Evolutionary conservation across 768 basidiomycete genomes (phyloP).

Genomic region (Hortiboletus flavorubellus): DNA sequence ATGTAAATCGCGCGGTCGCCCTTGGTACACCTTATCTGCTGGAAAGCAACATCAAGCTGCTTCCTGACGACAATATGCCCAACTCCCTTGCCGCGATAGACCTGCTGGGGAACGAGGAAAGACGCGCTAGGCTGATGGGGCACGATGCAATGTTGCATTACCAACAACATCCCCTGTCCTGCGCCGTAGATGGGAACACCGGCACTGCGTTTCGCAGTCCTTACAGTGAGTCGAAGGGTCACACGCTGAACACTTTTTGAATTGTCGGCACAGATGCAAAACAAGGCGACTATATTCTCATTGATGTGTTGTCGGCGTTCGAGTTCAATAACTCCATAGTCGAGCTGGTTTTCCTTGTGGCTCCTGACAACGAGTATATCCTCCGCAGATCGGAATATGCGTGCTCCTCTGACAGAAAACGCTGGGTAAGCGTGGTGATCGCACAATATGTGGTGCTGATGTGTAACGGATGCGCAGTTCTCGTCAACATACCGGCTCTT

Average conservation of each 20-base stretch:
- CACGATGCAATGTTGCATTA: slow-evolving; percentile 36
- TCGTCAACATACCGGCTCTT: slow-evolving; percentile 13
- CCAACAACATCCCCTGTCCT: slow-evolving; percentile 43
- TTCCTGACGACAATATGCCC: slow-evolving; percentile 33
- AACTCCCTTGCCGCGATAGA: slow-evolving; percentile 30
- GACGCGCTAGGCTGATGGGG: slow-evolving; percentile 35
- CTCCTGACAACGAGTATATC: slow-evolving; percentile 31
- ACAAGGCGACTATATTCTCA: slow-evolving; percentile 37
- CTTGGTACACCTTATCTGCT: slow-evolving; percentile 44
- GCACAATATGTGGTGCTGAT: background rate
- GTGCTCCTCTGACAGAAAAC: slow-evolving; percentile 28
- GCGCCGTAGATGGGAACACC: slow-evolving; percentile 53
- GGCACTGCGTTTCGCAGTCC: slow-evolving; percentile 51
- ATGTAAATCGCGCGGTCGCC: slow-evolving; percentile 38
- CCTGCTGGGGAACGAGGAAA: slow-evolving; percentile 42
- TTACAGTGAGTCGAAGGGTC: slow-evolving; percentile 35
- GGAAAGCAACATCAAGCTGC: slow-evolving; percentile 48
- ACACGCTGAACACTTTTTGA: slow-evolving; percentile 16
- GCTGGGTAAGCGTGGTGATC: slow-evolving; percentile 31
- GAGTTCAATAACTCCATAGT: slow-evolving; percentile 17
- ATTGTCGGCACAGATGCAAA: slow-evolving; percentile 15
- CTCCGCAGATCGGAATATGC: slow-evolving; percentile 28
- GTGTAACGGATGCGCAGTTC: slow-evolving; percentile 7
- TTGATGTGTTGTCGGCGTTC: slow-evolving; percentile 36
- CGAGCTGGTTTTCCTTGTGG: slow-evolving; percentile 38